Evolutionary conservation across 352 stramenopile genomes (phyloP), one percentile per base, ranked within the genome.

Genomic region (Phytophthora sojae): DNA sequence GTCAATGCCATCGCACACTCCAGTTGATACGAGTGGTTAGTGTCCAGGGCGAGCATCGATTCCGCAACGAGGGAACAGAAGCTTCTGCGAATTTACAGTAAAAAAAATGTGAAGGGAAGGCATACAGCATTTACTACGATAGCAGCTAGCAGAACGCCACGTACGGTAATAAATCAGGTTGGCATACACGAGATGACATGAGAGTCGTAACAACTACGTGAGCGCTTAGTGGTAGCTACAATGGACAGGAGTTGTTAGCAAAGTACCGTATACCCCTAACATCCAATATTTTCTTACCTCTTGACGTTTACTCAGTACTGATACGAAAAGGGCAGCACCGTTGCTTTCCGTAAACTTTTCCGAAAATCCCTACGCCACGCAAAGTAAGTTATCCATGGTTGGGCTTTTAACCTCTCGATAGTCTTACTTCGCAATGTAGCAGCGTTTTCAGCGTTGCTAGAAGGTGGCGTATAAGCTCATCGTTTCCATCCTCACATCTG

Each of bases 381-480:
- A 64, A 19, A 4, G 44, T 25, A 26, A 51, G 17, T 26, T 3
- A n/a, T 12, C 29, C 29, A 14, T 49, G 3, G 3, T 14, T 15
- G 11, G 35, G 15, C 17, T 6, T 21, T 56, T 35, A 29, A 42
- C n/a, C 21, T 29, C 14, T 39, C 15, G 30, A 9, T 23, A 4
- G 30, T 19, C 45, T 57, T 49, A 75, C 69, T 52, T 68, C 63
- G 21, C 63, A 76, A 23, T 37, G n/a, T 4, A 72, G 32, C 17
- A 76, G 29, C 3, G n/a, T 55, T 26, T 64, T 57, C 12, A 68
- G 15, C 52, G 52, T 64, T 49, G 51, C 58, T 51, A 76, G 47
- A 61, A 76, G 42, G 57, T 61, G 68, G 42, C 68, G 37, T 58
- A 76, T 25, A 14, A 71, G 26, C 12, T n/a, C 29, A 19, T 76